phyloP scores from a whole-genome alignment of 371 early-diverging fungal species.

The Apophysomyces elegans region DNA sequence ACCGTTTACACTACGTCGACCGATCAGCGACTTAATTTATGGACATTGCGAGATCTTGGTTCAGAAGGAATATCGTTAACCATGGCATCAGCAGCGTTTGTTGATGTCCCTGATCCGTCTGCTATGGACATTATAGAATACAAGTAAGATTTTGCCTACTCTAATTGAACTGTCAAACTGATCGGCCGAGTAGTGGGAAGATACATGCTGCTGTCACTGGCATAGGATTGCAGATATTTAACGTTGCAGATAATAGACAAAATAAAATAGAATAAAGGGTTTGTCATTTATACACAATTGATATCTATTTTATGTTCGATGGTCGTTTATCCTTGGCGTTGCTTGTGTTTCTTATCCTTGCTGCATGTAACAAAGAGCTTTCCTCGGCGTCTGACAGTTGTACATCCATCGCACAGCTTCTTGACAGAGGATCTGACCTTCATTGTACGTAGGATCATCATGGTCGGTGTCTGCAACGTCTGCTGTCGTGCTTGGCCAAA shows the following conservation, averaged over 20 bases:
- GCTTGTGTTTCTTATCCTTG: constrained; percentile 85
- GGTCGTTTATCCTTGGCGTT: constrained; percentile 70
- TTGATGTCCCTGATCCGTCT: constrained; percentile 68
- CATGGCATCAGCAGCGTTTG: constrained; percentile 44
- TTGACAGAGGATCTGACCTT: constrained; percentile 86
- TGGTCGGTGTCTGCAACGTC: constrained; percentile 24
- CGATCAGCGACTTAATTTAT: constrained; percentile 61
- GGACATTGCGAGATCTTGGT: constrained; percentile 36
- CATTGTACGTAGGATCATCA: constrained; percentile 69
- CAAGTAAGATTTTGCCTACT: constrained; percentile 29
- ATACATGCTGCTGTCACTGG: constrained; percentile 53
- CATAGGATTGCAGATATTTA: constrained; percentile 49
- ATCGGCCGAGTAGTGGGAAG: constrained; percentile 20
- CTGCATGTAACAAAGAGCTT: constrained; percentile 79
- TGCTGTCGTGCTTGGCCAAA: constrained; percentile 33
- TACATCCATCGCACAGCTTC: constrained; percentile 81
- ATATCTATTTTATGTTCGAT: neutral
- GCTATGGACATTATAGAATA: constrained; percentile 49
- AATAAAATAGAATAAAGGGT: neutral
- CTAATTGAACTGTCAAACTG: neutral
- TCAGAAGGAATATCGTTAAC: constrained; percentile 26
- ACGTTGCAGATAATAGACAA: constrained; percentile 16
- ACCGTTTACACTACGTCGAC: constrained; percentile 53
- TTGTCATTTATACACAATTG: neutral
- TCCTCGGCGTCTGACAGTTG: constrained; percentile 78